Evolutionary conservation across 1,284 basidiomycete species (phyloP), one percentile per base, ranked within the genome.

Genomic region (Cystobasidiaceae sp.): DNA sequence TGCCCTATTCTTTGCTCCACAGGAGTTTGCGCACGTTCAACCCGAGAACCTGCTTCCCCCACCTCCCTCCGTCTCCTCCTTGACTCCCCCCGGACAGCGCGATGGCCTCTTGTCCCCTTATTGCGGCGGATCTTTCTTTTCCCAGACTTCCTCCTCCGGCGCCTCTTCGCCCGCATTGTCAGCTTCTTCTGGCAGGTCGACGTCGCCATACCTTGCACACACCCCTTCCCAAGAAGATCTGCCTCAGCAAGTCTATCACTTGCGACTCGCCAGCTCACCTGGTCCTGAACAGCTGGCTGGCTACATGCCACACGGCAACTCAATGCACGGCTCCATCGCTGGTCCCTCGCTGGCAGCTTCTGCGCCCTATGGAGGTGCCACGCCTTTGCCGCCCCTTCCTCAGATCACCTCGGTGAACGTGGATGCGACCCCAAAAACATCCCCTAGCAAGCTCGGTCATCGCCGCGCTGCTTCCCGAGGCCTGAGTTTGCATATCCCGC

Each of bases 231-330:
- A 70, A 50, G 77, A 78, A 76, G 71, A 73, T 67, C 70, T 75
- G 28, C 71, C 68, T 50, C 78, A 77, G 64, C 78, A 77, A 58
- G 78, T 78, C 72, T 71, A 79, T 13, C 76, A 79, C 68, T 70
- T 77, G 55, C 72, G 76, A 25, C 74, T 78, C 25, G 73, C 75
- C 23, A 9, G 34, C 32, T 19, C 13, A 41, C 7, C 30, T 21
- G 34, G 8, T 15, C 6, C 39, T 44, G 7, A 4, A 21, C 17
- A 25, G 11, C 17, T n/a, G n/a, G n/a, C n/a, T n/a, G n/a, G n/a
- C 32, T 19, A 13, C 21, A 37, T 15, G 51, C 51, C 7, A 28
- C 73, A 37, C 25, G 19, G 15, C 21, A n/a, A n/a, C n/a, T n/a
- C n/a, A n/a, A n/a, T n/a, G n/a, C n/a, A n/a, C n/a, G n/a, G 34